Evolutionary conservation across 345 rosid species (phyloP).

Genomic region (Tarenaya hassleriana): DNA sequence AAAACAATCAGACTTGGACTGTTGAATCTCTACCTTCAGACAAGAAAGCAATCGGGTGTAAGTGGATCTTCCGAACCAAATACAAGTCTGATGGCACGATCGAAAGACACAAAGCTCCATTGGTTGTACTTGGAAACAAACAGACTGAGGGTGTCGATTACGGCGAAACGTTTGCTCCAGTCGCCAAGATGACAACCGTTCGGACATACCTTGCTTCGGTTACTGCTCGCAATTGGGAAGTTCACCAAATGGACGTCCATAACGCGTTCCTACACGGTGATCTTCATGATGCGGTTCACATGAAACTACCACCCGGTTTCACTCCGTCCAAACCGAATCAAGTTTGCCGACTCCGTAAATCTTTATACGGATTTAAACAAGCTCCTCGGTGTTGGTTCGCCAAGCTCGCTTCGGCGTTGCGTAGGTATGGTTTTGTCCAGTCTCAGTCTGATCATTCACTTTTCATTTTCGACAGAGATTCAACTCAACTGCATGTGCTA

Average conservation of each 20-base stretch:
- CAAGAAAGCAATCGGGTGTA: neutral
- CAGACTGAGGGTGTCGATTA: neutral
- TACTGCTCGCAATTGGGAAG: neutral
- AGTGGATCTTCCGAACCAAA: neutral
- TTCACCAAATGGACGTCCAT: neutral
- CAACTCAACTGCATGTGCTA: neutral
- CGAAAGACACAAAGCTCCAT: neutral
- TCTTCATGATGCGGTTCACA: neutral
- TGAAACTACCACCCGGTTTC: neutral
- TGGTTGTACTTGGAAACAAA: neutral
- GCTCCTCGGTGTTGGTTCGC: neutral
- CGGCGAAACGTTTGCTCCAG: neutral
- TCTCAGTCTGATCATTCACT: neutral
- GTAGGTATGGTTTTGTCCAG: neutral
- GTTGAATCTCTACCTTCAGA: neutral
- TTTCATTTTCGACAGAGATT: neutral
- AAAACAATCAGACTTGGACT: neutral
- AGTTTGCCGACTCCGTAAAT: neutral
- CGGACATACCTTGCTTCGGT: neutral
- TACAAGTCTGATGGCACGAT: neutral
- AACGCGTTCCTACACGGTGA: too few relatives aligned
- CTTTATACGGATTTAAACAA: neutral
- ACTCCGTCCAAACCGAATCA: neutral
- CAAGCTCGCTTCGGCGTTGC: neutral
- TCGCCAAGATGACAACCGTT: neutral